phyloP scores from a whole-genome alignment of 2,329 filamentous ascomycete species.

The Neurospora sp. region DNA sequence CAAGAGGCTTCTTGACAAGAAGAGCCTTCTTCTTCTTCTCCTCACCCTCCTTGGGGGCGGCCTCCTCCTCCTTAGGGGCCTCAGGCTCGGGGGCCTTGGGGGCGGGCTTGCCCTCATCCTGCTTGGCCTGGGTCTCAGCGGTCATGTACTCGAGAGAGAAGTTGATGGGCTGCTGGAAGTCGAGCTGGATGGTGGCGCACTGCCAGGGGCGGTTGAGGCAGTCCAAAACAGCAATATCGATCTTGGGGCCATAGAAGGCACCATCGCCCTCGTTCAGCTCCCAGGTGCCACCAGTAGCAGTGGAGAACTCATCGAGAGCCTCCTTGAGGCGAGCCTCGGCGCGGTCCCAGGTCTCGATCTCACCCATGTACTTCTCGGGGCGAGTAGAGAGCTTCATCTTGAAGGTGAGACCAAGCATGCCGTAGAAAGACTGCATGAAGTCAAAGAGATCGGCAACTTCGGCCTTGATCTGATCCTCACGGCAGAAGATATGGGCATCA shows the following conservation, averaged over 20 bases:
- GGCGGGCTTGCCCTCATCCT: constrained; percentile 16
- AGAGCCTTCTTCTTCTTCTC: constrained; percentile 31
- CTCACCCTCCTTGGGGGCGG: constrained; percentile 21
- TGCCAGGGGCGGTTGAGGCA: constrained; percentile 42
- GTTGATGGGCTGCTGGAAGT: constrained; percentile 76
- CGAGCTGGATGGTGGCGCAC: constrained; percentile 89
- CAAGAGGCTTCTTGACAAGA: constrained; percentile 39
- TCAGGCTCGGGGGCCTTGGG: constrained; percentile 14
- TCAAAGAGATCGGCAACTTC: constrained; percentile 82
- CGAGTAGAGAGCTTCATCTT: constrained; percentile 91
- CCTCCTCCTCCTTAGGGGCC: constrained; percentile 12
- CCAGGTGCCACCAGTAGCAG: constrained; percentile 54
- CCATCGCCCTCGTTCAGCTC: constrained; percentile 89
- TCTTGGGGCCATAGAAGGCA: constrained; percentile 97
- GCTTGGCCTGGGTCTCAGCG: constrained; percentile 42
- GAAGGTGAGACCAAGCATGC: constrained; percentile 79
- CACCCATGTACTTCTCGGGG: constrained; percentile 78
- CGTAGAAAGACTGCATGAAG: constrained; percentile 67
- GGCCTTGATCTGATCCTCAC: constrained; percentile 60
- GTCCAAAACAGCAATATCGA: constrained; percentile 73
- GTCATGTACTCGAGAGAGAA: constrained; percentile 85
- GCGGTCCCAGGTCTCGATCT: constrained; percentile 77
- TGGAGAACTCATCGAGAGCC: constrained; percentile 68
- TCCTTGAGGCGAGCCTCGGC: constrained; percentile 74
- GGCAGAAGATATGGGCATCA: constrained; percentile 93